Conservation (phyloP, 257 asterid genomes). For the Solanum verrucosum region DNA sequence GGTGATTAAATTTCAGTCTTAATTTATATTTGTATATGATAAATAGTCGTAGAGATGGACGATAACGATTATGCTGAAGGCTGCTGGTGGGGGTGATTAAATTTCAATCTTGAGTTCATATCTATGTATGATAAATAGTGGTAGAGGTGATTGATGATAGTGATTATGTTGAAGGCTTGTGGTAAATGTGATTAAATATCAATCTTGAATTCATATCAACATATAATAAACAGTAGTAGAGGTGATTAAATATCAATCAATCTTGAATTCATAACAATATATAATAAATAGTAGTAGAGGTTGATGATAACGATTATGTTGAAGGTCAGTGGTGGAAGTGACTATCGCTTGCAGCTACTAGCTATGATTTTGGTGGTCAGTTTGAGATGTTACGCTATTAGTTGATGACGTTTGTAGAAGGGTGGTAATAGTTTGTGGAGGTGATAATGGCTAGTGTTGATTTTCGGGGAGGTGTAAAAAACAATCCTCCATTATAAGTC, state of each 20-base stretch:
- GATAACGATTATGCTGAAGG: background rate
- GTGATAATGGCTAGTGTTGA: background rate
- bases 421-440: background rate
- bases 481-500: background rate
- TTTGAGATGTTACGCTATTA: background rate
- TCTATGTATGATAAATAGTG: background rate
- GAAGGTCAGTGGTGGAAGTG: background rate
- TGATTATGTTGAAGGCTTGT: background rate
- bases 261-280: too few relatives aligned
- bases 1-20: background rate
- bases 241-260: background rate
- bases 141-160: background rate
- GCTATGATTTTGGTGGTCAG: background rate
- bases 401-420: background rate
- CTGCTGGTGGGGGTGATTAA: background rate
- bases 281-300: too few relatives aligned
- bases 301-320: background rate
- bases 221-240: too few relatives aligned
- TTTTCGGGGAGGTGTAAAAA: background rate
- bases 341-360: background rate
- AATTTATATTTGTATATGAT: background rate
- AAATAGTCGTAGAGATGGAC: background rate
- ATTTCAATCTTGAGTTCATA: background rate
- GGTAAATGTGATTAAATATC: background rate
- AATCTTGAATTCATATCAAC: too few relatives aligned